Evolutionary conservation across 139 green algal genomes (phyloP).

Genomic region (Chlamydomonas sp.): DNA sequence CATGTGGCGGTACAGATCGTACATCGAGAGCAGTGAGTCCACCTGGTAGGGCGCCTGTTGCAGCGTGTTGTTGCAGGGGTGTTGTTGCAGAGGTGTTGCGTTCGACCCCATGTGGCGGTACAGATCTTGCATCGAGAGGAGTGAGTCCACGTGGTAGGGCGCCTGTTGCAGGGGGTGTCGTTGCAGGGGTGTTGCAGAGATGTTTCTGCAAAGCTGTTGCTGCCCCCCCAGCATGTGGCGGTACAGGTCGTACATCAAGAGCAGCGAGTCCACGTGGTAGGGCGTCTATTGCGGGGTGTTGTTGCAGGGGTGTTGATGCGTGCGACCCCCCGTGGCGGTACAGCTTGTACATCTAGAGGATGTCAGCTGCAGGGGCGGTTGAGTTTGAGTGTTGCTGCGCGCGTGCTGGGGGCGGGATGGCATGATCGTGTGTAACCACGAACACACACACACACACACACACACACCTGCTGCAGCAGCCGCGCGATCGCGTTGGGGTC

Average conservation of each 20-base stretch:
- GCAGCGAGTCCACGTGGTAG: conserved; percentile 85
- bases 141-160: conserved; percentile 83
- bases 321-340: too few relatives aligned
- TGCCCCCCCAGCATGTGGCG: conserved; percentile 26
- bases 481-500: conserved; percentile 9
- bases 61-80: not conserved
- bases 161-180: conserved; percentile 11
- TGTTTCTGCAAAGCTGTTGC: too few relatives aligned
- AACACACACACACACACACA: too few relatives aligned
- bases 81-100: not conserved
- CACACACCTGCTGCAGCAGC: conserved; percentile 8
- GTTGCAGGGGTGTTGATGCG: not conserved
- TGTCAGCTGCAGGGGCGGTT: not conserved
- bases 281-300: conserved; percentile 29
- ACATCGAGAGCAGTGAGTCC: too few relatives aligned
- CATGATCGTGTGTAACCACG: not conserved
- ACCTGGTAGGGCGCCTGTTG: not conserved
- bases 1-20: conserved; percentile 15
- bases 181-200: conserved; percentile 5
- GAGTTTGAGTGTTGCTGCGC: conserved; percentile 1
- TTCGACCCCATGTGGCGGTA: too few relatives aligned
- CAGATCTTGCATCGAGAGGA: conserved; percentile 73
- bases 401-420: not conserved
- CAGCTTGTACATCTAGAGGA: conserved; percentile 60
- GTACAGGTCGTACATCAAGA: conserved; percentile 86